Base-by-base conservation (phyloP, 352 stramenopile genomes). In the Peronosclerospora sorghi region DNA sequence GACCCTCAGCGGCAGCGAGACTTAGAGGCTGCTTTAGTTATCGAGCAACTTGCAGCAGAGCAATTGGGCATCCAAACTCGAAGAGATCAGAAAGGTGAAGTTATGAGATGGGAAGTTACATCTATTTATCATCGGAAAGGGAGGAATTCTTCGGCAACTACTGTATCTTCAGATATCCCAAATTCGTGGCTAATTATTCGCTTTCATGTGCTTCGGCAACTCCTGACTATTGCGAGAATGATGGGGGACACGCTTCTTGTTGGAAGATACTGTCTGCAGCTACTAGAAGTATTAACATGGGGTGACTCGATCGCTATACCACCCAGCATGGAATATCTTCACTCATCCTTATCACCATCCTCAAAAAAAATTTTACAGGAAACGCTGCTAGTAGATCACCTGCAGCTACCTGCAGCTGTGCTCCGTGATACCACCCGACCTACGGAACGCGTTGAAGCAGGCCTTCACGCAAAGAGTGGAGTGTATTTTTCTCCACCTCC, bases 191-290 rank as follows among this genome's bases (percentile, higher is more conserved):
- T 88, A 21, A 53, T 70, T 26, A 57, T 90, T 24, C 70, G 75
- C 10, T 83, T 92, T 30, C 73, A 90, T 37, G 71, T 88, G 0
- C 56, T 92, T 23, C 70, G 80, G 5, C 80, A 92, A 50, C 68
- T 90, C 6, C 39, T 89, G 32, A 68, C 59, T 1, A 59, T 86
- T 32, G 53, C 77, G 4, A 80, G 76, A 29, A 65, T 76, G 55
- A 48, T 84, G 1, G 54, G 53, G 3, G 62, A 86, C 23, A 48
- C 73, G 2, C 45, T 79, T 4, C 45, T 83, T 6, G 48, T 83
- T 5, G 75, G 71, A 0, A 65, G 55, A 7, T 68, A 83, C 44
- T 76, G 65, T 34, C 63, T 88, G 8, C 55, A 75, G 38, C 56
- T 92, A 15, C 55, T 92, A 34, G 59, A 79, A 43, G 62, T 84